These are phyloP conservation scores for Exobasidium rhododendri DNA, from an alignment of 1,284 basidiomycete species.

Conservation along the genomic window DNA sequence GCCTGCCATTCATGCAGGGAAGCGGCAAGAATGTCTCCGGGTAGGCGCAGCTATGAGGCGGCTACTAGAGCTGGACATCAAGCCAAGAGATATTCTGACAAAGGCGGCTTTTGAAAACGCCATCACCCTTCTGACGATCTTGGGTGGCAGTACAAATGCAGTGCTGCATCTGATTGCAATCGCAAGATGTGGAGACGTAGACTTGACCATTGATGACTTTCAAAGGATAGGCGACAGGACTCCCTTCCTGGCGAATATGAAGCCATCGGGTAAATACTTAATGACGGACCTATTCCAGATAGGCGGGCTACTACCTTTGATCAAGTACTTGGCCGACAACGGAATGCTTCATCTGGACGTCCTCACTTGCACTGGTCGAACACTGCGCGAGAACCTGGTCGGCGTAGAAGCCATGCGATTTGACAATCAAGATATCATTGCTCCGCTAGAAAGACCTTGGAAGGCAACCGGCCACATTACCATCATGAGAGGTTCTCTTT, in stretches of 20 bases:
- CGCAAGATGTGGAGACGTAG: slow-evolving; percentile 80
- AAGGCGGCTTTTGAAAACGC: slow-evolving; percentile 92
- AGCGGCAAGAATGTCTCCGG: slow-evolving; percentile 76
- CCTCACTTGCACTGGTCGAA: slow-evolving; percentile 81
- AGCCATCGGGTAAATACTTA: slow-evolving; percentile 62
- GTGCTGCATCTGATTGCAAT: slow-evolving; percentile 86
- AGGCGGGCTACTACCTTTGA: slow-evolving; percentile 57
- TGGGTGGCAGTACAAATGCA: slow-evolving; percentile 84
- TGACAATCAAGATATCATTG: slow-evolving; percentile 68
- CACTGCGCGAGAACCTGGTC: slow-evolving; percentile 82
- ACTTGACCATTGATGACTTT: slow-evolving; percentile 74
- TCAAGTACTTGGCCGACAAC: slow-evolving; percentile 71
- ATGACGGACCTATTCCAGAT: slow-evolving; percentile 83
- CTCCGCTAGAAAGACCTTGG: slow-evolving; percentile 78
- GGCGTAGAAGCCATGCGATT: slow-evolving; percentile 70
- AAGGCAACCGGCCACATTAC: slow-evolving; percentile 83
- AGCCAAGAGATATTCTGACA: slow-evolving; percentile 94
- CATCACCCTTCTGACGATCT: slow-evolving; percentile 65
- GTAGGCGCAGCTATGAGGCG: slow-evolving; percentile 78
- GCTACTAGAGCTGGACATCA: slow-evolving; percentile 78
- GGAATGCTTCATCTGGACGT: slow-evolving; percentile 74
- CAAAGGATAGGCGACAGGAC: slow-evolving; percentile 49
- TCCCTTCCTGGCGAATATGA: slow-evolving; percentile 84
- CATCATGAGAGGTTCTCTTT: slow-evolving; percentile 85
- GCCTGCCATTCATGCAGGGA: slow-evolving; percentile 77